Base-by-base conservation (phyloP, 2,329 filamentous ascomycete species). In the Neonectria hederae region DNA sequence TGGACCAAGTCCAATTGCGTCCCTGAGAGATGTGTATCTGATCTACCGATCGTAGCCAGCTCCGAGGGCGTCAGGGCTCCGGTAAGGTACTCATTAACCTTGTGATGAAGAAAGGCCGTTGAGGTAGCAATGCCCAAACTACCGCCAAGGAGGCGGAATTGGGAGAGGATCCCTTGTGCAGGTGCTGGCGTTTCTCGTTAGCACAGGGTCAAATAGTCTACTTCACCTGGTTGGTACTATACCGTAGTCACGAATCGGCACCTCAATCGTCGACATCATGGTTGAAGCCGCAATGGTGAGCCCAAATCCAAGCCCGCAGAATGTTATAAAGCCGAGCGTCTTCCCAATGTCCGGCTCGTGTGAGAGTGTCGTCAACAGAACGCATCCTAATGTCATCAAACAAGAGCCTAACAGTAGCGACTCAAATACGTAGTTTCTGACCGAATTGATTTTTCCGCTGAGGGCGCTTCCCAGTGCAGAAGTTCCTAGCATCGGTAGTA, bases 81-180 rank as follows among this genome's bases (percentile, higher is more conserved):
- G 2, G 67, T 64, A 35, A 81, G 68, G 26, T 74, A 66, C 3
- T 73, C 59, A 26, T 70, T 62, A 7, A 73, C 45, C 75, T 76
- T 68, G 70, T 77, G 54, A 64, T 76, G 46, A 69, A 85, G 69
- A 17, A 86, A 78, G 17, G 82, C 82, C 1, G 85, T 83, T 21
- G 84, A 87, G 1, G 82, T 79, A 3, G 85, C 83, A 56, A 87
- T 86, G 3, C 85, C 85, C 28, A 87, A 76, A 61, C 84, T 86
- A 6, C 85, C 85, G 5, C 85, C 85, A 0, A 87, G 76, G 22
- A 87, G 81, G 32, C 85, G 80, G 24, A 81, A 74, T 59, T 87
- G 84, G 0, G 84, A 82, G 13, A 87, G 70, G 42, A 87, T 82
- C 0, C 84, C 85, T 66, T 87, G 85, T 0, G 84, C 83, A 11